Conservation (phyloP, 2,329 filamentous ascomycete genomes). For the Zymoseptoria passerinii region DNA sequence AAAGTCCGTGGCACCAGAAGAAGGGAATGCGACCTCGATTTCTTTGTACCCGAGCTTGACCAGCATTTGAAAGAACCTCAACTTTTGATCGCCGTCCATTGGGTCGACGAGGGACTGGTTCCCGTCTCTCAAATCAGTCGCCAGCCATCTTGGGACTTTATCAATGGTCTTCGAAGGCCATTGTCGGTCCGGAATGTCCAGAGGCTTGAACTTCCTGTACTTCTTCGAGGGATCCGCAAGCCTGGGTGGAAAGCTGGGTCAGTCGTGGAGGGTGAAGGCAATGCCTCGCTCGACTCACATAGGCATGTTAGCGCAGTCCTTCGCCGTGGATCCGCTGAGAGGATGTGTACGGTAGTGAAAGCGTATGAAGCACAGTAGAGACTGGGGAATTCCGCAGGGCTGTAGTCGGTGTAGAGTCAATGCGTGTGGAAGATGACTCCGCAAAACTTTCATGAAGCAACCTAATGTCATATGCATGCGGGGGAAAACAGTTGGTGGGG, state of each 20-base stretch:
- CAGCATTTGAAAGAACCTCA: conserved; percentile 90
- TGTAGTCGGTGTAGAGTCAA: conserved; percentile 1
- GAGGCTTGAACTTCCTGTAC: conserved; percentile 61
- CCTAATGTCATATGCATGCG: neutral
- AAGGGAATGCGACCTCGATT: conserved; percentile 93
- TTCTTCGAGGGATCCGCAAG: conserved; percentile 70
- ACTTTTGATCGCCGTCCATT: conserved; percentile 96
- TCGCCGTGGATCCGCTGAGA: neutral
- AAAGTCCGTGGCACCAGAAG: conserved; percentile 89
- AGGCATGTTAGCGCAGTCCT: conserved; percentile 6
- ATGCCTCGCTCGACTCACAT: conserved; percentile 5
- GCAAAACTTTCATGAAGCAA: conserved; percentile 10
- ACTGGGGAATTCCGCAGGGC: neutral
- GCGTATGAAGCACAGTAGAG: neutral
- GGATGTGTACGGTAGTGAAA: neutral
- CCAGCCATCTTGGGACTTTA: conserved; percentile 84
- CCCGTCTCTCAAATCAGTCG: conserved; percentile 80
- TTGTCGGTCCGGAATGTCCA: conserved; percentile 62
- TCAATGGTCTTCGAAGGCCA: conserved; percentile 78
- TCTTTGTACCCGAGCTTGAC: conserved; percentile 91
- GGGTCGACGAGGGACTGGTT: conserved; percentile 91
- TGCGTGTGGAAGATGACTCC: conserved; percentile 1
- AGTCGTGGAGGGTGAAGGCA: neutral
- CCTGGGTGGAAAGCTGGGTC: conserved; percentile 26
- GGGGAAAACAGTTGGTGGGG: neutral